A percentile compares a stretch with the other conserved stretches of the same genome.
Evolutionary conservation across 1,139 yeast species (phyloP).

Genomic region (Saccharomyces hybrid): DNA sequence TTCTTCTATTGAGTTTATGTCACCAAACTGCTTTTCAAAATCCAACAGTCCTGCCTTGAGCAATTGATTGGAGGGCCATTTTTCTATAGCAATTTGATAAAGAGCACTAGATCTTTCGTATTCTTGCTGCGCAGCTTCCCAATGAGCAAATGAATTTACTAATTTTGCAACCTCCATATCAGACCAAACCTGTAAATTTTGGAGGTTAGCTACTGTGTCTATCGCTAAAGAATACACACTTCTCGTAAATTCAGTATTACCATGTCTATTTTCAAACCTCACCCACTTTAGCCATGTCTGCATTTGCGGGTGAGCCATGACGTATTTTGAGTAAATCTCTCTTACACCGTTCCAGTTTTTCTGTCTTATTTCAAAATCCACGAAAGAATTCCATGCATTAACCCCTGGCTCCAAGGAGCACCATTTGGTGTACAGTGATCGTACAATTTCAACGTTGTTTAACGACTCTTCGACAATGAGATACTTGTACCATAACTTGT

Average conservation of each 20-base stretch:
- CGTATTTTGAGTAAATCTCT: constrained; percentile 48
- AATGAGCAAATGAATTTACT: constrained; percentile 53
- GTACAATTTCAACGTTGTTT: constrained; percentile 52
- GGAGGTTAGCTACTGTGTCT: constrained; percentile 40
- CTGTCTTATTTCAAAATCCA: constrained; percentile 59
- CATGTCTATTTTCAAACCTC: constrained; percentile 50
- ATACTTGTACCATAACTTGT: constrained; percentile 79
- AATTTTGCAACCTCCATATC: constrained; percentile 31
- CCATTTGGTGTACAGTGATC: constrained; percentile 75
- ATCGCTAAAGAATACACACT: constrained; percentile 62
- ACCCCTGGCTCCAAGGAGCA: constrained; percentile 57
- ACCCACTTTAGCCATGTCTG: constrained; percentile 63
- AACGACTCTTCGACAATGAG: constrained; percentile 77
- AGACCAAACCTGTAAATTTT: constrained; percentile 10
- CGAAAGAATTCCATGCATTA: constrained; percentile 65
- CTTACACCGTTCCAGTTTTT: constrained; percentile 52
- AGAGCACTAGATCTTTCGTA: constrained; percentile 59
- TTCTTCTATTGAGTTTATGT: constrained; percentile 43
- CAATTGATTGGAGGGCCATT: constrained; percentile 38
- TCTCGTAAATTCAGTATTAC: constrained; percentile 42
- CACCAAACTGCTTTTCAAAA: constrained; percentile 63
- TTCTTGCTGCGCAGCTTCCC: constrained; percentile 63
- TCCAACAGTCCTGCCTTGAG: constrained; percentile 45
- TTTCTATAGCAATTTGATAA: constrained; percentile 37
- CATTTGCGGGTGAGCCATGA: constrained; percentile 44